A percentile compares a stretch with the other conserved stretches of the same genome.
Evolutionary conservation across 2,329 filamentous ascomycete species (phyloP).

Genomic region (Chalaropsis thielavioides): DNA sequence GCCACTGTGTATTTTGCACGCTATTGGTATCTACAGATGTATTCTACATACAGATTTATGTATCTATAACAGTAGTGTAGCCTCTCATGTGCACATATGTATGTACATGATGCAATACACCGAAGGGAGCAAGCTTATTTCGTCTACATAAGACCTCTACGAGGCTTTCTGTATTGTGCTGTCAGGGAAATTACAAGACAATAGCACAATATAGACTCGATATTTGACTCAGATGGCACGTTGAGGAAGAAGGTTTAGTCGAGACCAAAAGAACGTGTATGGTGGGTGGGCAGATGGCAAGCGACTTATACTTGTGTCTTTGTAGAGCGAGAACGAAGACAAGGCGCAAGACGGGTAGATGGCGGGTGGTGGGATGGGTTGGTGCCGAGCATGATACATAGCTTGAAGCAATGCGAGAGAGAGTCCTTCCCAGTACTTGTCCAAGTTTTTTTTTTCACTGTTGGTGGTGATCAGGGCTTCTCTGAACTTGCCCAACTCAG

Average conservation of each 20-base stretch:
- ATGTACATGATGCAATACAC: no score
- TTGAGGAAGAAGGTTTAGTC: neutral
- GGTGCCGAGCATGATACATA: neutral
- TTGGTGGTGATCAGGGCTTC: neutral
- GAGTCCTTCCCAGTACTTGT: neutral
- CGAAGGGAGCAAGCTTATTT: neutral
- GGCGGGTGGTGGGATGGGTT: no score
- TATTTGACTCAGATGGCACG: conserved; percentile 1
- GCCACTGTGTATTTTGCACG: no score
- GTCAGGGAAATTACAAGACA: neutral
- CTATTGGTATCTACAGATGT: neutral
- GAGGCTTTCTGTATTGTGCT: neutral
- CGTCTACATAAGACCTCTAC: neutral
- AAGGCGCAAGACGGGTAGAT: neutral
- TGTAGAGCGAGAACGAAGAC: neutral
- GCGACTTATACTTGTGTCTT: neutral
- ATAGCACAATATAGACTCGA: neutral
- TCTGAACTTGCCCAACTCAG: neutral
- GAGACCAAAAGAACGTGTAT: neutral
- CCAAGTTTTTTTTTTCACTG: neutral
- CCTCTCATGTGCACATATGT: neutral
- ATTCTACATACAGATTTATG: neutral
- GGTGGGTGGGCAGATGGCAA: neutral
- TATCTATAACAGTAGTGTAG: no score
- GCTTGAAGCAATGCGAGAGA: neutral